Percentiles rank a stretch among this genome's conserved stretches.
Conservation (phyloP, 352 stramenopile genomes). For the Thraustochytrium striatum region DNA sequence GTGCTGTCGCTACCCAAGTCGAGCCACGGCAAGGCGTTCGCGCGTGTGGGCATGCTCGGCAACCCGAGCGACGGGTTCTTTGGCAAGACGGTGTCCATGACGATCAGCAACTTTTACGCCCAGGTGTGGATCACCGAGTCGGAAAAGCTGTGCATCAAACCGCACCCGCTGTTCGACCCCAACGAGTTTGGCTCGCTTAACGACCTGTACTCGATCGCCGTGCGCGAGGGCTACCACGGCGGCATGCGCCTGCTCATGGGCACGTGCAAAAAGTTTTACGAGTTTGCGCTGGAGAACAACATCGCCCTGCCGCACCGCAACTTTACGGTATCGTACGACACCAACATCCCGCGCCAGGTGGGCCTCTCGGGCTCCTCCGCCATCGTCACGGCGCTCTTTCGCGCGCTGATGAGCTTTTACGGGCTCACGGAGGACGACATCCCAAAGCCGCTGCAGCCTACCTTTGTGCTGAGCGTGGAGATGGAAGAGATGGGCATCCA, state of each 20-base stretch:
- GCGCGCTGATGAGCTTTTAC: constrained; percentile 55
- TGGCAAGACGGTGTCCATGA: constrained; percentile 58
- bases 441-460: constrained; percentile 49
- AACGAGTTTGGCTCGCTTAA: constrained; percentile 51
- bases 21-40: constrained; percentile 30
- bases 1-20: not conserved
- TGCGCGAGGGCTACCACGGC: constrained; percentile 55
- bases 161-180: constrained; percentile 56
- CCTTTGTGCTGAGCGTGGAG: constrained; percentile 57
- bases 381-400: constrained; percentile 57
- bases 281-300: constrained; percentile 48
- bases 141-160: constrained; percentile 47
- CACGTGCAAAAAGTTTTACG: constrained; percentile 56
- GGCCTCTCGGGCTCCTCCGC: constrained; percentile 58
- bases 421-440: constrained; percentile 50
- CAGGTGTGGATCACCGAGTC: constrained; percentile 46
- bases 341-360: constrained; percentile 59
- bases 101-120: constrained; percentile 57
- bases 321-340: constrained; percentile 55
- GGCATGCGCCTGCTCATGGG: constrained; percentile 56
- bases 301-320: constrained; percentile 53
- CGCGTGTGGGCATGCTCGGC: constrained; percentile 58
- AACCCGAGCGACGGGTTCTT: constrained; percentile 60
- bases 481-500: constrained; percentile 60
- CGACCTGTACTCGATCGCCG: constrained; percentile 49